These are phyloP conservation scores for Plasmopara muralis DNA, from an alignment of 352 stramenopile genomes.

Conservation along the genomic window DNA sequence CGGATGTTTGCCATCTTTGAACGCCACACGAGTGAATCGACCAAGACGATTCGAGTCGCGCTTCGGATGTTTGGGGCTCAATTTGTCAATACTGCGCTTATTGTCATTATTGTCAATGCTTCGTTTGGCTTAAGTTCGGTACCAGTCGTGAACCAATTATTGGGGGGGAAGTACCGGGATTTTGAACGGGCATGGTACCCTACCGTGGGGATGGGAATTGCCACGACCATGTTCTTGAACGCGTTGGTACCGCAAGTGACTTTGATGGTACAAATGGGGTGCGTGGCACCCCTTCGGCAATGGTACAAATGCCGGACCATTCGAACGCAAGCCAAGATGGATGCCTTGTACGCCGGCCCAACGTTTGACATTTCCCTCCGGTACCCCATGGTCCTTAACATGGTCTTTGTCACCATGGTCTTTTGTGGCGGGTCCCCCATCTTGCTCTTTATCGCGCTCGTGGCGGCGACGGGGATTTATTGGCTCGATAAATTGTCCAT, in stretches of 20 bases:
- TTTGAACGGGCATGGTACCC: constrained; percentile 54
- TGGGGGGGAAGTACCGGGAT: constrained; percentile 40
- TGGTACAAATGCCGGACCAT: constrained; percentile 23
- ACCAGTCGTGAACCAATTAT: constrained; percentile 26
- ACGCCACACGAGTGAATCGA: constrained; percentile 43
- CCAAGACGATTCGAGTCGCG: constrained; percentile 33
- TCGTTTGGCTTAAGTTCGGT: constrained; percentile 24
- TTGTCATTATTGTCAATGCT: constrained; percentile 53
- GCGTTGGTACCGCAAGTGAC: constrained; percentile 37
- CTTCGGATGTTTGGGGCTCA: constrained; percentile 47
- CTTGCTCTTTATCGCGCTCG: constrained; percentile 36
- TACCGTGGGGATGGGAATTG: constrained; percentile 44
- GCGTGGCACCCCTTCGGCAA: constrained; percentile 26
- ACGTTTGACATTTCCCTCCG: constrained; percentile 42
- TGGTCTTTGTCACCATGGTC: constrained; percentile 50
- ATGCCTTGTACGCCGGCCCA: constrained; percentile 39
- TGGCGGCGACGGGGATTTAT: constrained; percentile 29
- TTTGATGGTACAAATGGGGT: constrained; percentile 25
- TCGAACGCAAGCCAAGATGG: constrained; percentile 41
- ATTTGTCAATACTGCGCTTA: constrained; percentile 54
- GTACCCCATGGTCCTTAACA: constrained; percentile 59
- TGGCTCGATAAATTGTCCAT: constrained; percentile 52
- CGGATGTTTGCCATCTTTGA: constrained; percentile 40
- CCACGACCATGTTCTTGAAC: constrained; percentile 54
- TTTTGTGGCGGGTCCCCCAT: constrained; percentile 46